Conservation (phyloP, 768 basidiomycete species). For the Gelatoporia subvermispora region DNA sequence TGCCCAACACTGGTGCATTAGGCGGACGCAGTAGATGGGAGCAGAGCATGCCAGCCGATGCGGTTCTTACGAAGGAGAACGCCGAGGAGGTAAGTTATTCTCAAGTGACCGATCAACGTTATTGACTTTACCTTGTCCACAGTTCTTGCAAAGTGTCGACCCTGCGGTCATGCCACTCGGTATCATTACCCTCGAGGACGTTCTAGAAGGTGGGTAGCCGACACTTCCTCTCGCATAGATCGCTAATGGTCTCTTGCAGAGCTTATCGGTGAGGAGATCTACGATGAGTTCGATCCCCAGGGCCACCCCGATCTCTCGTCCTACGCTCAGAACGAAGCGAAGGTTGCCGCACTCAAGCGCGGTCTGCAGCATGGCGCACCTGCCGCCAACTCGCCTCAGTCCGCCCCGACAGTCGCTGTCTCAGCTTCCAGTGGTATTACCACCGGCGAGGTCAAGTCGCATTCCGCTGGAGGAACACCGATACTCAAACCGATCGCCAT, state of each 20-base stretch:
- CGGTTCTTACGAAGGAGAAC: conserved; percentile 67
- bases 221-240: background rate
- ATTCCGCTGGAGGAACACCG: conserved; percentile 3
- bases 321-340: conserved; percentile 12
- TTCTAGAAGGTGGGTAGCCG: conserved; percentile 65
- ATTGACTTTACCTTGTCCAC: background rate
- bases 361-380: conserved; percentile 10
- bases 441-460: background rate
- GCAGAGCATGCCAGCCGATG: conserved; percentile 87
- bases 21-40: conserved; percentile 41
- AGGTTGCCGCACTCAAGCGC: conserved; percentile 11
- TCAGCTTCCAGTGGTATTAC: background rate
- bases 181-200: conserved; percentile 91
- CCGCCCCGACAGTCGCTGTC: too few species aligned
- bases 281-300: conserved; percentile 84
- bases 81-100: conserved; percentile 59
- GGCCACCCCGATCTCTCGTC: conserved; percentile 35
- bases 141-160: conserved; percentile 82
- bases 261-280: conserved; percentile 89
- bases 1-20: conserved; percentile 25
- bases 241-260: conserved; percentile 40
- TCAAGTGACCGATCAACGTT: background rate
- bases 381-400: background rate
- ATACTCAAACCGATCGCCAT: conserved; percentile 17
- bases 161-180: conserved; percentile 81